Percentiles rank a stretch among this genome's conserved stretches.
phyloP scores from a whole-genome alignment of 441 rosid genomes.

The Populus trichocarpa region DNA sequence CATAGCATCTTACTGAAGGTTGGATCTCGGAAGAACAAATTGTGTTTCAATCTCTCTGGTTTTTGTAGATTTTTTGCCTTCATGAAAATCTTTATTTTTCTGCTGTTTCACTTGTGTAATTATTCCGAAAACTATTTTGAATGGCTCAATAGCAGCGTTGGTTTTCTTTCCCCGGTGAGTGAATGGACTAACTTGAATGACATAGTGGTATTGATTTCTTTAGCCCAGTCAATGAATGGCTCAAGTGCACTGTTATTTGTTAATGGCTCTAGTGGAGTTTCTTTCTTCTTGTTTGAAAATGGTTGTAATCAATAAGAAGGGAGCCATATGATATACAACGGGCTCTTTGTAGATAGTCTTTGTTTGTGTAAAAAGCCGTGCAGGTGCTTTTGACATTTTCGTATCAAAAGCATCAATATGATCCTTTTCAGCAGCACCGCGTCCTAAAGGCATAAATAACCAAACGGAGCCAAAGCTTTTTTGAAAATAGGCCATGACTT shows the following conservation, averaged over 20 bases:
- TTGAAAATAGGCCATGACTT: background rate
- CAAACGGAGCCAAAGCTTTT: background rate
- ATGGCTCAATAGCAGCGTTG: background rate
- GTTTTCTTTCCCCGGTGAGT: background rate
- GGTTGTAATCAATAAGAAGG: background rate
- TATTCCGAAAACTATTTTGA: slow-evolving; percentile 5
- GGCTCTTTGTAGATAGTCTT: background rate
- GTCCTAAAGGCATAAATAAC: too few relatives aligned
- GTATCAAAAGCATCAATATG: background rate
- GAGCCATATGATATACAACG: background rate
- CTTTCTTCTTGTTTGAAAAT: slow-evolving; percentile 15
- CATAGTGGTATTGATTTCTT: too few relatives aligned
- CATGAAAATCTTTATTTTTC: background rate
- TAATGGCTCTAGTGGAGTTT: background rate
- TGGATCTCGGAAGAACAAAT: slow-evolving; percentile 11
- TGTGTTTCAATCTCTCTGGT: slow-evolving; percentile 10
- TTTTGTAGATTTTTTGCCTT: background rate
- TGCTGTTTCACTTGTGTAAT: slow-evolving; percentile 7
- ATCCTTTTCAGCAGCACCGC: too few relatives aligned
- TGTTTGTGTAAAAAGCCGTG: too few relatives aligned
- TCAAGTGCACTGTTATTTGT: background rate
- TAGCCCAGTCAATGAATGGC: background rate
- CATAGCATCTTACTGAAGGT: slow-evolving; percentile 23
- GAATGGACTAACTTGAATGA: background rate
- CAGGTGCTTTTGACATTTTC: too few relatives aligned